Evolutionary conservation across 257 asterid genomes (phyloP), one percentile per base, ranked within the genome.

Genomic region (Verbena officinalis): DNA sequence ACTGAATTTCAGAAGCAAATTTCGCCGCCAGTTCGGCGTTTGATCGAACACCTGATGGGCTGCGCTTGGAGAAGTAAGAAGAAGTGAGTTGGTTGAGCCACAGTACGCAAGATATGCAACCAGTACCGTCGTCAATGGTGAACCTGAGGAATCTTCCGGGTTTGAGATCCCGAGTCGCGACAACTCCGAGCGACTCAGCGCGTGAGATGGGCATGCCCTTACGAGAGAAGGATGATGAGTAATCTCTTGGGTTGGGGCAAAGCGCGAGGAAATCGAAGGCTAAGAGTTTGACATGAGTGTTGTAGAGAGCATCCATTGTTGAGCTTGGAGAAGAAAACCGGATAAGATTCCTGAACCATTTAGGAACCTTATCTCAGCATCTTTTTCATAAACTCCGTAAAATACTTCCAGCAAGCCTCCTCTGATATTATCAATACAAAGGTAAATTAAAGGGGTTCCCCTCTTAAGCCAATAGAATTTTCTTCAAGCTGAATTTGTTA

Each of bases 71-170:
- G 50, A 90, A 93, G 80, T 82, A 79, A 12, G 79, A 54, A 10
- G 97, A 90, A 3, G 64, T 70, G 4, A 77, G 62, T 0, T 84
- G 97, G 45, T 91, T 91, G 45, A 82, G 90, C 97, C 97, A 91
- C 19, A 90, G 80, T 39, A 91, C 70, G 43, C 96, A 90, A 0
- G 93, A 62, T 43, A 90, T 79, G 85, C 90, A 85, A 5, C 91
- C 95, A 4, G 89, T 82, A 17, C 96, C 90, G 8, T 91, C 95
- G 68, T 88, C 95, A 8, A 91, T 64, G 2, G 76, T 33, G 79
- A 91, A 88, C 24, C 75, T 75, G 55, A 91, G 78, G 70, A 91
- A 85, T 69, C 72, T 78, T 0, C 78, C 83, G 9, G 91, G 89
- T 60, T 88, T 88, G 40, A 73, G 40, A 0, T 88, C 90, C 15